These are phyloP conservation scores for Panus rudis DNA, from an alignment of 768 basidiomycete species.

Conservation along the genomic window DNA sequence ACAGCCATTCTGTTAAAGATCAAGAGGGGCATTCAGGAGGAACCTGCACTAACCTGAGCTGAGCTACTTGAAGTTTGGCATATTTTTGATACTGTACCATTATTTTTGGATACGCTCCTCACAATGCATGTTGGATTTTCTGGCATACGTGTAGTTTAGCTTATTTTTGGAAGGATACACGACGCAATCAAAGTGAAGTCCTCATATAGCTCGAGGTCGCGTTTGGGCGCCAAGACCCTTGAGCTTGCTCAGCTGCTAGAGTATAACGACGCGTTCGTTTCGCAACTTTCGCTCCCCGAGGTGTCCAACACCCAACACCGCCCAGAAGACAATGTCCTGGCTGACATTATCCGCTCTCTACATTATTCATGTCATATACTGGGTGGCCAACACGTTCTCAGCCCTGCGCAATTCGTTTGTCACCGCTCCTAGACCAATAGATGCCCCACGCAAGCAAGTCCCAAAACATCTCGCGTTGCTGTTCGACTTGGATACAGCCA, in stretches of 20 bases:
- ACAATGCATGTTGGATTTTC: background rate
- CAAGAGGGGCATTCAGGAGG: slow-evolving; percentile 71
- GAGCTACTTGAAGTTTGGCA: background rate
- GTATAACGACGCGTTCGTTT: too few relatives aligned
- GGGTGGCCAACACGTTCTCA: slow-evolving; percentile 32
- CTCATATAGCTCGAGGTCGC: too few relatives aligned
- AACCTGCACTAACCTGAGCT: slow-evolving; percentile 24
- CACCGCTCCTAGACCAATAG: slow-evolving; percentile 40
- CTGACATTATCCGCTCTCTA: slow-evolving; percentile 42
- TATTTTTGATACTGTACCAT: background rate
- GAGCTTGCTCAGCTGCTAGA: too few relatives aligned
- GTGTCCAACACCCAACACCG: background rate
- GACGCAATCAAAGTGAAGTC: too few relatives aligned
- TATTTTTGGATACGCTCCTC: background rate
- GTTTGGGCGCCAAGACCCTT: too few relatives aligned
- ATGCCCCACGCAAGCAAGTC: slow-evolving; percentile 44
- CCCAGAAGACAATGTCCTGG: slow-evolving; percentile 33
- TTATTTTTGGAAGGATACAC: background rate
- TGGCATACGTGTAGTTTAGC: background rate
- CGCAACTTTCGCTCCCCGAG: background rate
- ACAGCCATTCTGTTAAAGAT: slow-evolving; percentile 84
- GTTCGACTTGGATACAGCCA: slow-evolving; percentile 40
- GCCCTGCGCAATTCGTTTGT: slow-evolving; percentile 34
- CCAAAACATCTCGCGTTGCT: slow-evolving; percentile 65
- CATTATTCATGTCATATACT: slow-evolving; percentile 54